These are phyloP conservation scores for Phytophthora constricta DNA, from an alignment of 352 stramenopile genomes.

Conservation along the genomic window DNA sequence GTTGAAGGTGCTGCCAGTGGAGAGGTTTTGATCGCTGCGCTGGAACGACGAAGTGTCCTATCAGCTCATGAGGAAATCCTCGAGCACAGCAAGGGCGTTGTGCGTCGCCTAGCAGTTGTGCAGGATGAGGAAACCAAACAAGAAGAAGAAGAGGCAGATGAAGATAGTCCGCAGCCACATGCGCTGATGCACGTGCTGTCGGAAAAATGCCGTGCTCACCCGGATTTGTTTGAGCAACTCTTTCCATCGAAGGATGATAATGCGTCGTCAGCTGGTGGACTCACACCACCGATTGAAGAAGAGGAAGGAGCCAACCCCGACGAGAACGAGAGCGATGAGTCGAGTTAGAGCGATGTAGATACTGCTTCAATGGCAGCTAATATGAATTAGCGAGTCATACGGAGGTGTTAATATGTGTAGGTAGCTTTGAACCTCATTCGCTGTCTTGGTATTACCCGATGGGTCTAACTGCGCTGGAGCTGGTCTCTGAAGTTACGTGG, in stretches of 20 bases:
- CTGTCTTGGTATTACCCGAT: conserved; percentile 23
- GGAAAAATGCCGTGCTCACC: conserved; percentile 58
- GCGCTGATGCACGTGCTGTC: conserved; percentile 61
- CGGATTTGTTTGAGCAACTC: conserved; percentile 56
- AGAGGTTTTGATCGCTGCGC: conserved; percentile 53
- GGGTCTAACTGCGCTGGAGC: conserved; percentile 22
- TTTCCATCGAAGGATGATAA: conserved; percentile 61
- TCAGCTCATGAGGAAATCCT: conserved; percentile 79
- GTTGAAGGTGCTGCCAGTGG: conserved; percentile 32
- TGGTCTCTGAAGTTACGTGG: conserved; percentile 39
- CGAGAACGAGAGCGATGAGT: conserved; percentile 34
- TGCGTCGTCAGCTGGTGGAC: conserved; percentile 31
- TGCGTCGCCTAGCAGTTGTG: conserved; percentile 55
- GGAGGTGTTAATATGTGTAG: conserved; percentile 25
- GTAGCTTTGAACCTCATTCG: conserved; percentile 15
- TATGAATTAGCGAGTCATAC: conserved; percentile 32
- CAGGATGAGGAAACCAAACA: conserved; percentile 31
- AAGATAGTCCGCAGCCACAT: conserved; percentile 11
- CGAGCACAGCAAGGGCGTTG: conserved; percentile 68
- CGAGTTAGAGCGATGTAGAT: conserved; percentile 20
- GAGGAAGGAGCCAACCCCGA: conserved; percentile 23
- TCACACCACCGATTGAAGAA: conserved; percentile 30
- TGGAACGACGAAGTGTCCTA: conserved; percentile 69
- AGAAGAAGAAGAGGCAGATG: conserved; percentile 7
- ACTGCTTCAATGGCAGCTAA: conserved; percentile 11